Percentiles rank a stretch among this genome's conserved stretches.
These are phyloP conservation scores for Trypanosoma caninum DNA, from an alignment of 208 protist genomes.

Conservation along the genomic window DNA sequence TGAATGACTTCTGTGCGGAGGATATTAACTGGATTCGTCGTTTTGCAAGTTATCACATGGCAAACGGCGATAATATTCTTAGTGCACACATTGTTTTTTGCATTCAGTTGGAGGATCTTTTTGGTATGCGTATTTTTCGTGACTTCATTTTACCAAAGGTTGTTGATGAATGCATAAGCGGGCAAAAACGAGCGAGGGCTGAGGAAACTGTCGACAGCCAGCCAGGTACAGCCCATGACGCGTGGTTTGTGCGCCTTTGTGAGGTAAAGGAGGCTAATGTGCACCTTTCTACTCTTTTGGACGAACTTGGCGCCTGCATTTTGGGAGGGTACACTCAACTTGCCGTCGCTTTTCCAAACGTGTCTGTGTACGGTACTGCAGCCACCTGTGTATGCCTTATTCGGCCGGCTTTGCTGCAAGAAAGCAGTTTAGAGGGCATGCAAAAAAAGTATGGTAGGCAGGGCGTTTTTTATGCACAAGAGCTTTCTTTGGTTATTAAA, in stretches of 20 bases:
- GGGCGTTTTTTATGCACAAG: slow-evolving; percentile 32
- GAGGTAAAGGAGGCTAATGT: slow-evolving; percentile 25
- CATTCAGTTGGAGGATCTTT: slow-evolving; percentile 66
- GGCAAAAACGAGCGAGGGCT: background rate
- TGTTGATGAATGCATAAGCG: background rate
- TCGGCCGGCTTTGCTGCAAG: slow-evolving; percentile 27
- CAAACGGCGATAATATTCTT: slow-evolving; percentile 10
- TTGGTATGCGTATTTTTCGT: slow-evolving; percentile 49
- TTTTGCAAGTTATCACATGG: slow-evolving; percentile 38
- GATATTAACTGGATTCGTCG: slow-evolving; percentile 73
- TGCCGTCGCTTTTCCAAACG: slow-evolving; percentile 62
- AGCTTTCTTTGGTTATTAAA: slow-evolving; percentile 23
- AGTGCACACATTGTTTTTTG: slow-evolving; percentile 60
- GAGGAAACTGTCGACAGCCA: background rate
- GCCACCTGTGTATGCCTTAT: slow-evolving; percentile 50
- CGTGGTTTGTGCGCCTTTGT: slow-evolving; percentile 25
- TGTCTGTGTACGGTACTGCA: slow-evolving; percentile 72
- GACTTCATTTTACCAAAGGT: slow-evolving; percentile 1
- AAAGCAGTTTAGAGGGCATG: slow-evolving; percentile 29
- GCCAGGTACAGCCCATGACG: background rate
- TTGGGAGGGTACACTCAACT: slow-evolving; percentile 27
- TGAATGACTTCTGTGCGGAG: slow-evolving; percentile 66
- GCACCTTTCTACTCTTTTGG: slow-evolving; percentile 25
- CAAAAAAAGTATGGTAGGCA: slow-evolving; percentile 52
- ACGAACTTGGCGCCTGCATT: slow-evolving; percentile 15